Conservation (phyloP, 2,329 filamentous ascomycete species). For the Tolypocladium pustulatum region DNA sequence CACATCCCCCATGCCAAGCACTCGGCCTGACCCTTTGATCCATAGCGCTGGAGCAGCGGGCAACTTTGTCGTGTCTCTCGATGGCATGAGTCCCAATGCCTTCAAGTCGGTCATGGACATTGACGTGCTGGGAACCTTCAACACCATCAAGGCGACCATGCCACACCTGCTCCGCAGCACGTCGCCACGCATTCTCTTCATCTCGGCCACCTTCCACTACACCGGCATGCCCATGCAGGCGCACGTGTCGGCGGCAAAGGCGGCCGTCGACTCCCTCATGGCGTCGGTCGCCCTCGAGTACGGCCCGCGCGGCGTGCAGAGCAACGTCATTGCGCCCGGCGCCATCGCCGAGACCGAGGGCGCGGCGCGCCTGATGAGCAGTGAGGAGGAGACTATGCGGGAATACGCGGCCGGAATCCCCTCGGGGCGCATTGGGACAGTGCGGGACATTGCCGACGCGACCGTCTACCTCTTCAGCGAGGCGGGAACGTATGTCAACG, state of each 20-base stretch:
- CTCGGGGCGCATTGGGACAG: conserved; percentile 62
- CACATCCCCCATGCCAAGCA: neutral
- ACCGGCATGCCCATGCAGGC: conserved; percentile 75
- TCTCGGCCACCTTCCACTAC: conserved; percentile 88
- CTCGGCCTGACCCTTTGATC: neutral
- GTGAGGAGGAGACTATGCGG: conserved; percentile 18
- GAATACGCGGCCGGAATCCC: conserved; percentile 46
- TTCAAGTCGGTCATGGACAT: conserved; percentile 97
- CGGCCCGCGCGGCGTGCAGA: conserved; percentile 75
- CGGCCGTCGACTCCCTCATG: conserved; percentile 77
- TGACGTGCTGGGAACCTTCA: conserved; percentile 86
- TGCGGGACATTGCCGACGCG: conserved; percentile 85
- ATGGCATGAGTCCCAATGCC: conserved; percentile 72
- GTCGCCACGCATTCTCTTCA: conserved; percentile 70
- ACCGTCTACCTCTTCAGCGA: conserved; percentile 85
- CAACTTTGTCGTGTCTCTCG: conserved; percentile 85
- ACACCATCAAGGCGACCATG: conserved; percentile 86
- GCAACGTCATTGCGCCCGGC: conserved; percentile 82
- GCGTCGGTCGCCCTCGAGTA: conserved; percentile 77
- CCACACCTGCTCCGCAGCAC: conserved; percentile 73
- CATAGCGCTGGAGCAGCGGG: conserved; percentile 81
- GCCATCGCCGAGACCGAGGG: conserved; percentile 80
- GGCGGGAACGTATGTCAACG: conserved; percentile 77
- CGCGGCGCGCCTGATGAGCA: conserved; percentile 50
- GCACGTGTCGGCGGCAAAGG: conserved; percentile 87